Base-by-base conservation (phyloP, 805 yeast genomes). In the Wickerhamiella azyma region DNA sequence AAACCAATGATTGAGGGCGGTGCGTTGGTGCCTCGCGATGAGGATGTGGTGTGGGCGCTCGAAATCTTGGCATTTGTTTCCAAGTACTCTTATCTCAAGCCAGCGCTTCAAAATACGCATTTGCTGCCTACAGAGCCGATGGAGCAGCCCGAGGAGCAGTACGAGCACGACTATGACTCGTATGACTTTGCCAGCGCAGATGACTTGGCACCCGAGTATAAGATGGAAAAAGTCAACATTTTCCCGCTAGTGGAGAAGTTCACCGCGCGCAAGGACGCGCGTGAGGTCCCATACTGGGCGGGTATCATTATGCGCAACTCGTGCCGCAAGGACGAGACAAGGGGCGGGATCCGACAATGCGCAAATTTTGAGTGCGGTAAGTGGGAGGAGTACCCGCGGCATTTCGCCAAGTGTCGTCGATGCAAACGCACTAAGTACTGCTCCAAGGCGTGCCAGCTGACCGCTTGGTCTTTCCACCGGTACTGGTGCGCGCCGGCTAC, bases 231-330 rank as follows among this genome's bases (percentile, higher is more conserved):
- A 2, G 48, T 66, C 26, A 85, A 89, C 59, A 65, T 89, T 24
- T 89, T 92, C 65, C 95, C 94, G 9, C 65, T 89, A 53, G 96
- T 89, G 33, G 98, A 89, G 62, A 79, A 83, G 61, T 89, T 85
- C 60, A 89, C 97, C 0, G 74, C 76, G 16, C 71, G 71, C 46
- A 69, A 73, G 45, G 75, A 81, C 53, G 76, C 85, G 3, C 75
- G 79, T 37, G 96, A 88, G 54, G 77, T 86, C 69, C 80, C 82
- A 54, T 86, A 88, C 63, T 89, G 98, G 98, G 85, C 96, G 2
- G 92, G 95, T 3, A 94, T 89, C n/a, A 85, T 88, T 35, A 92
- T 92, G 88, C 71, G 97, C 46, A 92, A 92, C 62, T 86, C 95
- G 1, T 89, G 96, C 60, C 74, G 96, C 48, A 79, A 88, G 57